Conservation (phyloP, 441 rosid genomes). For the Eutrema salsugineum region DNA sequence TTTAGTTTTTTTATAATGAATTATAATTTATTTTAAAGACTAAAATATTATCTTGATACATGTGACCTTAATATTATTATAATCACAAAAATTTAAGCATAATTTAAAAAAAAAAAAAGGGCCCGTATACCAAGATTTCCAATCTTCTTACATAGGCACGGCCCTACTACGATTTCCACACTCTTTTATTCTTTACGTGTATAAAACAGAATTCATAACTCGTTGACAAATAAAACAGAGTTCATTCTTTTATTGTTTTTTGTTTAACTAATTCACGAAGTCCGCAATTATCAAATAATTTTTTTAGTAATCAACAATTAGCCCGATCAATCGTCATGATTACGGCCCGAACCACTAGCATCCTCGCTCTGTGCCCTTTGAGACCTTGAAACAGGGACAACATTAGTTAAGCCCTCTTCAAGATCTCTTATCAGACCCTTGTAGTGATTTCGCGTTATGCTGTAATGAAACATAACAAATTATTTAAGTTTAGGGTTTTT, state of each 20-base stretch:
- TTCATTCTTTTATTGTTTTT: too few relatives aligned
- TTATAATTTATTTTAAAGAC: too few relatives aligned
- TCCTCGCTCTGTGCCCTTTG: neutral
- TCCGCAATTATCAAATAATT: neutral
- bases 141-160: too few relatives aligned
- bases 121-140: too few relatives aligned
- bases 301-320: neutral
- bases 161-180: neutral
- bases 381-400: constrained; percentile 43
- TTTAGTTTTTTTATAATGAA: too few relatives aligned
- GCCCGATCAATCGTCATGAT: neutral
- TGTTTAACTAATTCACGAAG: too few relatives aligned
- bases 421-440: constrained; percentile 70
- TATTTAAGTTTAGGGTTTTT: neutral
- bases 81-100: too few relatives aligned
- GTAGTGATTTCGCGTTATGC: constrained; percentile 62
- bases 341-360: neutral
- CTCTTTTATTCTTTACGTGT: neutral
- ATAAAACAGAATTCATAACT: neutral
- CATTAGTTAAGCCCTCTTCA: constrained; percentile 70
- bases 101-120: too few relatives aligned
- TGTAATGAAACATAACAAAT: constrained; percentile 30
- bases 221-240: too few relatives aligned
- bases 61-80: too few relatives aligned
- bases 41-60: too few relatives aligned